These are phyloP conservation scores for Trifolium subterraneum DNA, from an alignment of 306 rosid genomes.

Conservation along the genomic window DNA sequence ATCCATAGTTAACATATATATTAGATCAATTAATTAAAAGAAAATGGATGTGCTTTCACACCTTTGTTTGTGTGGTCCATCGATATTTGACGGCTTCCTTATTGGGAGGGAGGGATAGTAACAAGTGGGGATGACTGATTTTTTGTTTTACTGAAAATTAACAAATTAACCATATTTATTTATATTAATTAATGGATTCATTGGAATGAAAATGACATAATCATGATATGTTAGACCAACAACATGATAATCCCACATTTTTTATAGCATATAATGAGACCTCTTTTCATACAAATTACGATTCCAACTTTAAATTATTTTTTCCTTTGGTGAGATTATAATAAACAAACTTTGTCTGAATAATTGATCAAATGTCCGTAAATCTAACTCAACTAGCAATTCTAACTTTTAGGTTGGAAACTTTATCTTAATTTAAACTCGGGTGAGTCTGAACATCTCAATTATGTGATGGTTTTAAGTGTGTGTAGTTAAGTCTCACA, in stretches of 20 bases:
- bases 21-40: not conserved
- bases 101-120: not conserved
- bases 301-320: slow-evolving; percentile 32
- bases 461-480: no score
- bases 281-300: slow-evolving; percentile 28
- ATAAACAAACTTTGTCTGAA: no score
- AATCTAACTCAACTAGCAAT: no score
- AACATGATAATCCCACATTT: slow-evolving; percentile 49
- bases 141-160: slow-evolving; percentile 20
- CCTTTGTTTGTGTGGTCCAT: slow-evolving; percentile 10
- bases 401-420: no score
- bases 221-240: slow-evolving; percentile 44
- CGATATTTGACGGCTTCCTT: slow-evolving; percentile 37
- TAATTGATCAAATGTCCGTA: no score
- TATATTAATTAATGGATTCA: slow-evolving; percentile 20
- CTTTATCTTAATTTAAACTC: no score
- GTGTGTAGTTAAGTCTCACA: no score
- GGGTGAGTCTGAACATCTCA: no score
- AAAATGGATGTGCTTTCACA: slow-evolving; percentile 12
- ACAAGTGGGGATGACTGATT: not conserved
- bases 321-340: no score
- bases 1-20: no score
- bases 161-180: slow-evolving; percentile 15
- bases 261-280: slow-evolving; percentile 31
- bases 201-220: slow-evolving; percentile 52